These are phyloP conservation scores for Naganishia sp. DNA, from an alignment of 1,284 basidiomycete genomes.

Conservation along the genomic window DNA sequence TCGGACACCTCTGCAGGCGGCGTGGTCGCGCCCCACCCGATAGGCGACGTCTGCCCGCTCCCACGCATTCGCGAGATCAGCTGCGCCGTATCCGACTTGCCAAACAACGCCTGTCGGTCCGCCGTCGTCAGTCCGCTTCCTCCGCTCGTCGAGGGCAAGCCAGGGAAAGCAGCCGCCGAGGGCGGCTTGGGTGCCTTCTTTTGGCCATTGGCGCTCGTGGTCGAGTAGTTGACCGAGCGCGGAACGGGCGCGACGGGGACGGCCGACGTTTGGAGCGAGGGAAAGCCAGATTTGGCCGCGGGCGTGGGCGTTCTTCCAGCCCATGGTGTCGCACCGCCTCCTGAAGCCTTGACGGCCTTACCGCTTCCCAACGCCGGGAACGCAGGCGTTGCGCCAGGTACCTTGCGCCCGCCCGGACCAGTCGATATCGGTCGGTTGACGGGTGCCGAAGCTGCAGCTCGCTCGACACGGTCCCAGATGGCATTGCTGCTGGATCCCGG, in stretches of 20 bases:
- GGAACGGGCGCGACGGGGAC: slow-evolving; percentile 40
- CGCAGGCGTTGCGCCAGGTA: slow-evolving; percentile 44
- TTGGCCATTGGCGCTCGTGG: slow-evolving; percentile 33
- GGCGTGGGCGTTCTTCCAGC: slow-evolving; percentile 45
- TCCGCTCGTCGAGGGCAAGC: slow-evolving; percentile 59
- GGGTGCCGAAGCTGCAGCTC: slow-evolving; percentile 68
- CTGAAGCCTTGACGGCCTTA: slow-evolving; percentile 27
- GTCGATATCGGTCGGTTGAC: slow-evolving; percentile 50
- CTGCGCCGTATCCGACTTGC: slow-evolving; percentile 63
- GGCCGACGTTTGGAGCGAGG: slow-evolving; percentile 52
- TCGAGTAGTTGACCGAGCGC: slow-evolving; percentile 47
- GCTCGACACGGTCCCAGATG: slow-evolving; percentile 84
- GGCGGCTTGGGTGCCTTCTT: slow-evolving; percentile 46
- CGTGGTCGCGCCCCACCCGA: slow-evolving; percentile 35
- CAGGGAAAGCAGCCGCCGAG: slow-evolving; percentile 68
- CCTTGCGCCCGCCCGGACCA: slow-evolving; percentile 36
- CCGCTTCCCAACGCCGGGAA: slow-evolving; percentile 46
- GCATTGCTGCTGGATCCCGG: slow-evolving; percentile 64
- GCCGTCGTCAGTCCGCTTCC: slow-evolving; percentile 45
- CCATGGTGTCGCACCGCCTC: slow-evolving; percentile 44
- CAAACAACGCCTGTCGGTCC: slow-evolving; percentile 49
- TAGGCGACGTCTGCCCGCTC: slow-evolving; percentile 48
- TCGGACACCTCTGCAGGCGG: slow-evolving; percentile 33
- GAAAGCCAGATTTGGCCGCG: slow-evolving; percentile 39
- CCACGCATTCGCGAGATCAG: slow-evolving; percentile 72